Evolutionary conservation across 495 filamentous ascomycete species (phyloP).

Genomic region (Gamarada debralockiae): DNA sequence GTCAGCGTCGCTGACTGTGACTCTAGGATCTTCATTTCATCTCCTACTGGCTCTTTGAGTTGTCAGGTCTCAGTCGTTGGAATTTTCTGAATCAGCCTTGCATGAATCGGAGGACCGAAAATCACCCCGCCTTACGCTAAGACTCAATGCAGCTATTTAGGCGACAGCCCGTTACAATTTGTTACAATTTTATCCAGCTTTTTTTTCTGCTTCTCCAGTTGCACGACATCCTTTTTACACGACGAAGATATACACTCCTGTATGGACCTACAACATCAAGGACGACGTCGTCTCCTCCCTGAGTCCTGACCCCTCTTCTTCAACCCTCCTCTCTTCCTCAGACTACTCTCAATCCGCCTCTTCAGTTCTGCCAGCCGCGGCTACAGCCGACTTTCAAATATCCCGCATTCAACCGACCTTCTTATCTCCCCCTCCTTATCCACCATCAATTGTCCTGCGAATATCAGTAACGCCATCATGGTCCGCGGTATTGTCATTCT

Average conservation of each 20-base stretch:
- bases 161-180: no score
- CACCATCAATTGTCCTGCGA: neutral
- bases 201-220: neutral
- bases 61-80: neutral
- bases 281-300: neutral
- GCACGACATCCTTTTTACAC: neutral
- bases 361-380: conserved; percentile 12
- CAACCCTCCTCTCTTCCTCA: neutral
- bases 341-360: neutral
- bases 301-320: conserved; percentile 7
- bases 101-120: neutral
- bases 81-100: neutral
- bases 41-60: no score
- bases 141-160: neutral
- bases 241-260: neutral
- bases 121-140: neutral
- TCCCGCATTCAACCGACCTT: conserved; percentile 19
- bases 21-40: conserved; percentile 53
- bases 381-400: conserved; percentile 17
- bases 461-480: conserved; percentile 48
- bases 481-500: conserved; percentile 95
- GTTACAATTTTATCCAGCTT: no score
- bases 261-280: conserved; percentile 16
- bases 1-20: conserved; percentile 58
- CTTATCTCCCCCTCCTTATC: neutral